Base-by-base conservation (phyloP, 768 basidiomycete genomes). In the Pleurotus tuber-regium region DNA sequence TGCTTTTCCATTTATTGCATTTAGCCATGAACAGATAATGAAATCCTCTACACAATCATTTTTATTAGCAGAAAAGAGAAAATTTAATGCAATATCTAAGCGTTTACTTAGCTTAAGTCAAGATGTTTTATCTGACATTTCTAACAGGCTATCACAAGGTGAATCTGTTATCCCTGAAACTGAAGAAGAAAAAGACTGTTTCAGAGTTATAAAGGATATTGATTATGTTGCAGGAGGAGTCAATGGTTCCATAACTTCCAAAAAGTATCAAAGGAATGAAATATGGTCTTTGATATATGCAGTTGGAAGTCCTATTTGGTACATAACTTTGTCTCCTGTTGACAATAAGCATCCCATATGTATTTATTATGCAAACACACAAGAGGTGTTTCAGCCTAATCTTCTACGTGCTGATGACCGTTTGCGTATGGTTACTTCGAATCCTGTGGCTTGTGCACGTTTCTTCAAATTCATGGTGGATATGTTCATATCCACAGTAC, bases 121-220 rank as follows among this genome's bases (percentile, higher is more conserved):
- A 16, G 14, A 16, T 33, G 58, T 64, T 3, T 47, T 70, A 0
- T 26, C n/a, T 0, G 25, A 50, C n/a, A 39, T 72, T 0, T 43
- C 59, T 1, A 44, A 55, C 7, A n/a, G 62, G 4, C 52, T 71
- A 49, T 11, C 44, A 10, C 50, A 57, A 2, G 66, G 65, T 4
- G 63, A 69, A 43, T 36, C 52, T 14, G 56, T 68, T 0, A 57
- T 53, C 26, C 65, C 64, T 2, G 48, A 54, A 16, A 68, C 61
- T 3, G 63, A 69, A 1, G 62, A 31, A 5, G 73, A 76, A 51
- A 67, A 66, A 24, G 25, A 42, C 0, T 74, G 71, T 39, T 75
- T 68, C 49, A 41, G 59, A 1, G 23, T 77, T 1, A 36, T 77
- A 0, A 29, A 59, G 12, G 62, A 72, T 35, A 21, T 76, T 0